These are phyloP conservation scores for Encephalitozoon cuniculi DNA, from an alignment of 371 early-diverging fungal genomes.

Conservation along the genomic window DNA sequence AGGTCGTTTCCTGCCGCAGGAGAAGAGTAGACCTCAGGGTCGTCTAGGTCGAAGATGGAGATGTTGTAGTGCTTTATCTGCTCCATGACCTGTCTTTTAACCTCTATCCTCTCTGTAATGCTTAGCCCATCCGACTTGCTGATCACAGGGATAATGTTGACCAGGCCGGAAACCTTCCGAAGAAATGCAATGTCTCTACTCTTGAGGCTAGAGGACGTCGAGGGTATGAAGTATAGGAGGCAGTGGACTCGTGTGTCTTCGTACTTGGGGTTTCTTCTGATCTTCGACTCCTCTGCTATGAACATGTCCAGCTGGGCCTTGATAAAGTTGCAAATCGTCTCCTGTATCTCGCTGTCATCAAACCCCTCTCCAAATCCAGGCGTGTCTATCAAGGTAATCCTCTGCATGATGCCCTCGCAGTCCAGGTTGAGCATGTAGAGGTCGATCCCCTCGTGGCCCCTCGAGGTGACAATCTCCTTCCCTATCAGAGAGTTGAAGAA, in stretches of 20 bases:
- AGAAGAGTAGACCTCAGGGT: conserved; percentile 2
- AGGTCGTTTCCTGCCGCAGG: conserved; percentile 1
- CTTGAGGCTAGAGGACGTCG: conserved; percentile 50
- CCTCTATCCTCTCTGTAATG: conserved; percentile 25
- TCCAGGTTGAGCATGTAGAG: conserved; percentile 49
- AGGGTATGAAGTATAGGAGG: conserved; percentile 54
- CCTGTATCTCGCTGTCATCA: conserved; percentile 38
- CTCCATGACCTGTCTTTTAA: conserved; percentile 42
- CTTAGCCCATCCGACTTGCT: conserved; percentile 58
- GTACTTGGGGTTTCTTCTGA: conserved; percentile 55
- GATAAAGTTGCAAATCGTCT: conserved; percentile 50
- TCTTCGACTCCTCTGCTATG: conserved; percentile 59
- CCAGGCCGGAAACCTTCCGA: conserved; percentile 37
- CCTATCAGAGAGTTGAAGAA: conserved; percentile 55
- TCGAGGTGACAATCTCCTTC: conserved; percentile 26
- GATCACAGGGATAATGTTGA: conserved; percentile 59
- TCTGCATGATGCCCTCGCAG: conserved; percentile 48
- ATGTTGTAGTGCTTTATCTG: conserved; percentile 47
- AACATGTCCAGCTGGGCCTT: conserved; percentile 51
- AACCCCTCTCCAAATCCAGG: conserved; percentile 51
- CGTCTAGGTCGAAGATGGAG: conserved; percentile 53
- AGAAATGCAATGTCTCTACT: conserved; percentile 56
- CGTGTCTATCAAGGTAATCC: conserved; percentile 51
- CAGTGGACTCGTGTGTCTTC: conserved; percentile 59
- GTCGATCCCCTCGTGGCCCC: conserved; percentile 31